Evolutionary conservation across 2,329 filamentous ascomycete genomes (phyloP).

Genomic region (Claviceps paspali): DNA sequence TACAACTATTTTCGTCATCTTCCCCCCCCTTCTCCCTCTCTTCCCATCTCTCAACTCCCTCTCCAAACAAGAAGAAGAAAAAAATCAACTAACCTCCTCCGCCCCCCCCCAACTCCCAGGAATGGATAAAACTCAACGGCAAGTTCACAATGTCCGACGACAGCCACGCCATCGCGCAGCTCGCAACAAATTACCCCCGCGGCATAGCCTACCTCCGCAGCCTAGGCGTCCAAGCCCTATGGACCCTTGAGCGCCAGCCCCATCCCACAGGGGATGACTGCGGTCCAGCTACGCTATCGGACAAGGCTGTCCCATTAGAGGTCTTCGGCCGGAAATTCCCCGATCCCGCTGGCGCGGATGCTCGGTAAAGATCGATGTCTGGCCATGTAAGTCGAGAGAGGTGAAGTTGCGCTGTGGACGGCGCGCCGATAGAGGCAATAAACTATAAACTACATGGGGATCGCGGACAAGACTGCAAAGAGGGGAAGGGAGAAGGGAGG

Average conservation of each 20-base stretch:
- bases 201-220: slow-evolving; percentile 55
- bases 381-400: too few species aligned
- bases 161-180: slow-evolving; percentile 75
- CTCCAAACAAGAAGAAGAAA: background rate
- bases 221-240: slow-evolving; percentile 49
- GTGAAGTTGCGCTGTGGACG: too few species aligned
- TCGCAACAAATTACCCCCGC: slow-evolving; percentile 68
- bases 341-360: too few species aligned
- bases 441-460: too few species aligned
- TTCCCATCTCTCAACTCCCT: too few species aligned
- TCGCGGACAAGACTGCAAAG: too few species aligned
- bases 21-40: background rate
- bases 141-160: slow-evolving; percentile 88
- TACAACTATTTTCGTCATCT: background rate
- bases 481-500: too few species aligned
- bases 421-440: too few species aligned
- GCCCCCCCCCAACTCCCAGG: slow-evolving; percentile 25
- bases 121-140: slow-evolving; percentile 58
- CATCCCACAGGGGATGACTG: too few species aligned
- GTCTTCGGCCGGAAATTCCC: slow-evolving; percentile 21
- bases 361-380: too few species aligned
- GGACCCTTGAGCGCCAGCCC: slow-evolving; percentile 31
- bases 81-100: background rate
- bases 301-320: slow-evolving; percentile 27
- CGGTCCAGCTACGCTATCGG: too few species aligned